These are phyloP conservation scores for Helicocarpus griseus DNA, from an alignment of 2,329 filamentous ascomycete genomes.

Conservation along the genomic window DNA sequence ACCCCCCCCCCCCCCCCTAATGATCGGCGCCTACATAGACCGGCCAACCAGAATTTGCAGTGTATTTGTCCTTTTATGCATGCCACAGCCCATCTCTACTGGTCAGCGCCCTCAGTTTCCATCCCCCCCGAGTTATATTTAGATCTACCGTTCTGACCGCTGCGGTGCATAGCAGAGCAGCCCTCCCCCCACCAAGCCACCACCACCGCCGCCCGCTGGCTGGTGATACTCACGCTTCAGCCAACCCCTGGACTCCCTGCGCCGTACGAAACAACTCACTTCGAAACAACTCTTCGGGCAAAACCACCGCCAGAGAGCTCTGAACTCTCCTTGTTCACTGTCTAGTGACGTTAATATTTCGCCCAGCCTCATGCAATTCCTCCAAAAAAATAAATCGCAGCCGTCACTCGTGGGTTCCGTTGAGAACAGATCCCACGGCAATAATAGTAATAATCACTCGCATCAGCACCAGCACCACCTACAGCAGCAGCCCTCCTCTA, in stretches of 20 bases:
- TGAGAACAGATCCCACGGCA: constrained; percentile 1
- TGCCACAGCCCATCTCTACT: neutral
- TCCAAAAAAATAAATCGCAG: constrained; percentile 17
- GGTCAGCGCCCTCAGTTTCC: neutral
- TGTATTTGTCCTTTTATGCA: neutral
- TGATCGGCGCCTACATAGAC: neutral
- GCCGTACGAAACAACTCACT: neutral
- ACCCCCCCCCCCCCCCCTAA: neutral
- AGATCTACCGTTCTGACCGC: constrained; percentile 3
- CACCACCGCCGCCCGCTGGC: neutral
- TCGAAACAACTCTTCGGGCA: neutral
- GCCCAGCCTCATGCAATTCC: constrained; percentile 13
- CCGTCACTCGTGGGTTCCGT: constrained; percentile 10
- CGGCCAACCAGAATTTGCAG: neutral
- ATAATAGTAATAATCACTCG: neutral
- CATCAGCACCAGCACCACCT: constrained; percentile 8
- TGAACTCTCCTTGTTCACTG: neutral
- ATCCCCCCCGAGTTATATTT: constrained; percentile 4
- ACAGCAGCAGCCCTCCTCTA: neutral
- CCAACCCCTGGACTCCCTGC: neutral
- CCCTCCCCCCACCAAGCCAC: neutral
- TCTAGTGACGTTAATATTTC: neutral
- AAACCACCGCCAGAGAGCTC: neutral
- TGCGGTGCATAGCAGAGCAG: neutral
- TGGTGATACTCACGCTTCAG: neutral